Conservation (phyloP, 2,329 filamentous ascomycete species). For the Sporothrix pallida region DNA sequence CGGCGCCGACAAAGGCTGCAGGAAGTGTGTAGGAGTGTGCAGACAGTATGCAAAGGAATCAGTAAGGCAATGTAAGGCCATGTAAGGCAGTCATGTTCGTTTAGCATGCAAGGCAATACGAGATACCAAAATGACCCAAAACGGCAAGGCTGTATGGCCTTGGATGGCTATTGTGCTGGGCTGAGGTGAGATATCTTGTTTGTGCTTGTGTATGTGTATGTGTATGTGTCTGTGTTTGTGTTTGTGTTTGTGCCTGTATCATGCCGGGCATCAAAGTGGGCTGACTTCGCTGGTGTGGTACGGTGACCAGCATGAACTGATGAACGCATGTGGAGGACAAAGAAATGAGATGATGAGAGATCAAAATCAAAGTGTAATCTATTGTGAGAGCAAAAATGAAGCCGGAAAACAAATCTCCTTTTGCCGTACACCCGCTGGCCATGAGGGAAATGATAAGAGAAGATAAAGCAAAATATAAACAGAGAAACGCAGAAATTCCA, state of each 20-base stretch:
- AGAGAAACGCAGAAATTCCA: neutral
- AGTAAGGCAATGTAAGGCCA: neutral
- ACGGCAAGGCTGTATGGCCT: neutral
- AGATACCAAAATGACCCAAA: neutral
- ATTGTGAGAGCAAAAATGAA: no score
- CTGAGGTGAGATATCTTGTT: neutral
- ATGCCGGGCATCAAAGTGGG: neutral
- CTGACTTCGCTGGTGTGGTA: neutral
- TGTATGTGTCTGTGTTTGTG: neutral
- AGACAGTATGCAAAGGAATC: neutral
- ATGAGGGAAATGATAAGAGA: neutral
- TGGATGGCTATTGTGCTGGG: neutral
- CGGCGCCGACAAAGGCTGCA: neutral
- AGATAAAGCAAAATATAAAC: neutral
- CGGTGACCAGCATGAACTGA: neutral
- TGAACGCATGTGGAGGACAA: neutral
- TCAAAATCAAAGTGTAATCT: neutral
- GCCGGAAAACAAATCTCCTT: neutral
- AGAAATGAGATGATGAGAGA: neutral
- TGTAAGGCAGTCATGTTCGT: neutral
- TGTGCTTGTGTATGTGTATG: neutral
- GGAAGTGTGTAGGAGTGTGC: neutral
- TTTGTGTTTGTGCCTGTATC: neutral
- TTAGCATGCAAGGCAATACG: neutral
- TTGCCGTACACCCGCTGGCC: slow-evolving; percentile 4